These are phyloP conservation scores for Strigomonas galati DNA, from an alignment of 208 protist species.

Conservation along the genomic window DNA sequence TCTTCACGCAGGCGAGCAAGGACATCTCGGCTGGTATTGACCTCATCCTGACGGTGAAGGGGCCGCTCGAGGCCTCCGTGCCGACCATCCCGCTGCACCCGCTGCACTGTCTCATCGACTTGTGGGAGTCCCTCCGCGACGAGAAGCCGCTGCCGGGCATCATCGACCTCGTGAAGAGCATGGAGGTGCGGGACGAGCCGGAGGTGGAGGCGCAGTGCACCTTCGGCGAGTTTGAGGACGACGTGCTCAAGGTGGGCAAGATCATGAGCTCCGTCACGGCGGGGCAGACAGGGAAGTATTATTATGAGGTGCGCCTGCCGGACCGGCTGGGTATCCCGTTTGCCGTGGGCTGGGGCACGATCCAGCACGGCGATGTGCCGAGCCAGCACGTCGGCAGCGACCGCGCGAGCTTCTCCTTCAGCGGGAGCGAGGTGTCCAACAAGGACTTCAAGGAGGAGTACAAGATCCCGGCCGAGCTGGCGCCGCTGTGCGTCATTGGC, in stretches of 20 bases:
- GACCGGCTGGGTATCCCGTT: slow-evolving; percentile 66
- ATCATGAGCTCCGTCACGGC: slow-evolving; percentile 60
- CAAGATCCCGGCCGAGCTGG: slow-evolving; percentile 51
- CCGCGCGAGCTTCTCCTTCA: slow-evolving; percentile 82
- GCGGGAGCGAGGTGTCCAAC: slow-evolving; percentile 63
- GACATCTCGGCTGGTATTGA: slow-evolving; percentile 82
- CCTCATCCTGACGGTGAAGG: slow-evolving; percentile 54
- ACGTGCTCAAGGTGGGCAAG: slow-evolving; percentile 84
- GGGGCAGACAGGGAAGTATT: slow-evolving; percentile 49
- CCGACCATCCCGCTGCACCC: slow-evolving; percentile 61
- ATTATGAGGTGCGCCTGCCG: slow-evolving; percentile 84
- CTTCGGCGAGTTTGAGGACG: slow-evolving; percentile 74
- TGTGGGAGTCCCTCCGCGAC: slow-evolving; percentile 53
- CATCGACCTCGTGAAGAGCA: slow-evolving; percentile 39
- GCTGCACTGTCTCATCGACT: slow-evolving; percentile 79
- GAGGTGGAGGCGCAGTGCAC: slow-evolving; percentile 52
- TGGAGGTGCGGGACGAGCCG: background rate
- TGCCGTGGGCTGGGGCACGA: slow-evolving; percentile 86
- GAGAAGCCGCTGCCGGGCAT: slow-evolving; percentile 49
- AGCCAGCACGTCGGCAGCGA: slow-evolving; percentile 88
- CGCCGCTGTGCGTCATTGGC: slow-evolving; percentile 59
- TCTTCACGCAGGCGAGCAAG: slow-evolving; percentile 38
- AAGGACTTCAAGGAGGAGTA: slow-evolving; percentile 80
- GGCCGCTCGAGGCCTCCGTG: slow-evolving; percentile 31
- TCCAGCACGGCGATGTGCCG: slow-evolving; percentile 71